Conservation (phyloP, 2,329 filamentous ascomycete species). For the Fusarium scirpi region DNA sequence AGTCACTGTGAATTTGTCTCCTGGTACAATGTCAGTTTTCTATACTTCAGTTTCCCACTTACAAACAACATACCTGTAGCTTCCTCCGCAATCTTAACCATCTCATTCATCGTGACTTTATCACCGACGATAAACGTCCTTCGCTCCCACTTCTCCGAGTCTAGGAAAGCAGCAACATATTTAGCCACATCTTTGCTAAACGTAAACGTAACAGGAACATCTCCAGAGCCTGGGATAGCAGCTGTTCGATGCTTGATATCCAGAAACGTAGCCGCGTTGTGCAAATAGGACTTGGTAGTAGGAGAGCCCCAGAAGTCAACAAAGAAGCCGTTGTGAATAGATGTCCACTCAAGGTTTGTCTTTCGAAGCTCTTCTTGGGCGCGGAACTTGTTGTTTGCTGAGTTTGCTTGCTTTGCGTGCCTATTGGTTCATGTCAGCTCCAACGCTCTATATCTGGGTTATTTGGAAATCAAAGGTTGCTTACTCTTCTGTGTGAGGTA, state of each 20-base stretch:
- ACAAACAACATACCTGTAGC: background rate
- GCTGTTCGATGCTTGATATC: slow-evolving; percentile 6
- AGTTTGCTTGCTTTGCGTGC: background rate
- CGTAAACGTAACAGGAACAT: background rate
- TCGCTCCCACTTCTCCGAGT: slow-evolving; percentile 4
- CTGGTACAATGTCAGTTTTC: background rate
- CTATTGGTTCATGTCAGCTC: background rate
- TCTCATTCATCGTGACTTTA: slow-evolving; percentile 9
- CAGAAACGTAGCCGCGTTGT: background rate
- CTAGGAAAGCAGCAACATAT: background rate
- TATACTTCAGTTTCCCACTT: fast-evolving
- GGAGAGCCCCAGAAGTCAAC: slow-evolving; percentile 20
- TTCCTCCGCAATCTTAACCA: slow-evolving; percentile 2
- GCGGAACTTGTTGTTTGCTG: slow-evolving; percentile 10
- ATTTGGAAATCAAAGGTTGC: background rate
- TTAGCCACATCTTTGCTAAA: slow-evolving; percentile 10
- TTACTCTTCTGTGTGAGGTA: slow-evolving; percentile 12
- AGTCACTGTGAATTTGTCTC: background rate
- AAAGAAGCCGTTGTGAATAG: slow-evolving; percentile 14
- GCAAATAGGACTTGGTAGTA: background rate
- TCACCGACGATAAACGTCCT: slow-evolving; percentile 14
- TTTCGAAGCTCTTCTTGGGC: slow-evolving; percentile 16
- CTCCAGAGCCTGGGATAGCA: slow-evolving; percentile 4
- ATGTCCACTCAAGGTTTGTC: slow-evolving; percentile 11
- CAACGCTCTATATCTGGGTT: background rate